Evolutionary conservation across 768 basidiomycete genomes (phyloP).

Genomic region (Coprinopsis sp.): DNA sequence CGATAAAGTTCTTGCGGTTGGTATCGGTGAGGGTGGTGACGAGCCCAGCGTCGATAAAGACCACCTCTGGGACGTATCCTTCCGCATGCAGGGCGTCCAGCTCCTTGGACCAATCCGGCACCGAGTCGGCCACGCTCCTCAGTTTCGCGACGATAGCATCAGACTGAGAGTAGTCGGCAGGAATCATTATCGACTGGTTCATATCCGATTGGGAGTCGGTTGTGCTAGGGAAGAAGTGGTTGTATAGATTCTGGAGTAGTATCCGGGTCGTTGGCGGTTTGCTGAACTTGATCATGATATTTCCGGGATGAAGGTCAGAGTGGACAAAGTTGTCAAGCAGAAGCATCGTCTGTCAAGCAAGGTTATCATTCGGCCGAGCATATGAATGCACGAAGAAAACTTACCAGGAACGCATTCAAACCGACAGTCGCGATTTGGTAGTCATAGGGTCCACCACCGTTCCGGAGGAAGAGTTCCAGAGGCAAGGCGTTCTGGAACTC

Average conservation of each 20-base stretch:
- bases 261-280: constrained; percentile 71
- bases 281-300: constrained; percentile 97
- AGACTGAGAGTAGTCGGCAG: constrained; percentile 44
- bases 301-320: constrained; percentile 86
- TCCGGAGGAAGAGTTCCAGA: constrained; percentile 77
- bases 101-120: constrained; percentile 64
- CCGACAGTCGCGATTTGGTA: constrained; percentile 87
- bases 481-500: constrained; percentile 93
- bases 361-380: not conserved
- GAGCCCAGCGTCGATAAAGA: constrained; percentile 95
- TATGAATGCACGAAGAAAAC: too few species aligned
- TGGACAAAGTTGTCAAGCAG: constrained; percentile 97
- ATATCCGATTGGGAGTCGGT: constrained; percentile 17
- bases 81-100: constrained; percentile 53
- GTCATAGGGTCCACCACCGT: constrained; percentile 92
- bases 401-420: constrained; percentile 89
- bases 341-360: constrained; percentile 79
- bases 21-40: constrained; percentile 78
- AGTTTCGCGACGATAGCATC: constrained; percentile 69
- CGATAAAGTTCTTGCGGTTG: constrained; percentile 93
- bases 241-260: constrained; percentile 57
- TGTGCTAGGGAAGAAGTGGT: constrained; percentile 41
- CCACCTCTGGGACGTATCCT: constrained; percentile 90
- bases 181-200: constrained; percentile 24
- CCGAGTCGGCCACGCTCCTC: constrained; percentile 50